Evolutionary conservation across 352 stramenopile genomes (phyloP), one percentile per base, ranked within the genome.

Genomic region (Globisporangium acanthophoron): DNA sequence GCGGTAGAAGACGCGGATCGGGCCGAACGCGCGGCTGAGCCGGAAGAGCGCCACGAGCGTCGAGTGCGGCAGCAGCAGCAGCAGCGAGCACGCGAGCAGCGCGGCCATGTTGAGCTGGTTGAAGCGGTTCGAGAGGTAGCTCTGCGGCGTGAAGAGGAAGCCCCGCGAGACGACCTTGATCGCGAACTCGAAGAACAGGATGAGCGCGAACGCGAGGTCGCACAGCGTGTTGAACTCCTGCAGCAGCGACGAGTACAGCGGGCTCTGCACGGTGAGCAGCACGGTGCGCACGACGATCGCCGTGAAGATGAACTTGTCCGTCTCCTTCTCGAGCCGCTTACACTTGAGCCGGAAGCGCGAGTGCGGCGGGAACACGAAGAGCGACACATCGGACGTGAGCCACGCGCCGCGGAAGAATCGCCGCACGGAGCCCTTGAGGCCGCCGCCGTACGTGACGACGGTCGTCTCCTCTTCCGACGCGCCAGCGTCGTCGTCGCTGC

Each of bases 71-170:
- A 91, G 65, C n/a, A 92, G 50, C 15, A 91, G 54, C 21, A 94
- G 54, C 2, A 93, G 56, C 0, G 80, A 88, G 55, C 80, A 94
- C 2, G 78, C 82, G 61, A 94, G 71, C 16, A 94, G 54, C 5
- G 89, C 85, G 15, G 92, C 61, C 70, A 94, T 78, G 59, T 96
- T 94, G 39, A 96, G 73, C 43, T 92, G 81, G 43, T 96, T 96
- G 76, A 80, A 90, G 18, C 73, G 73, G 33, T 90, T 77, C 13
- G 84, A 92, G 12, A 96, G 63, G 64, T 96, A 96, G 44, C 78
- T 88, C 43, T 84, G 79, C 0, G 81, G 77, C 2, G 85, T 92
- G 44, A 92, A 78, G n/a, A 91, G 48, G 31, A 94, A 88, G 1
- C 86, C 86, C 0, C 80, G 80, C 0, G 82, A 78, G 2, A 94